A percentile compares a stretch with the other conserved stretches of the same genome.
These are phyloP conservation scores for Paspalum notatum DNA, from an alignment of 176 grass and related monocot genomes.

Conservation along the genomic window DNA sequence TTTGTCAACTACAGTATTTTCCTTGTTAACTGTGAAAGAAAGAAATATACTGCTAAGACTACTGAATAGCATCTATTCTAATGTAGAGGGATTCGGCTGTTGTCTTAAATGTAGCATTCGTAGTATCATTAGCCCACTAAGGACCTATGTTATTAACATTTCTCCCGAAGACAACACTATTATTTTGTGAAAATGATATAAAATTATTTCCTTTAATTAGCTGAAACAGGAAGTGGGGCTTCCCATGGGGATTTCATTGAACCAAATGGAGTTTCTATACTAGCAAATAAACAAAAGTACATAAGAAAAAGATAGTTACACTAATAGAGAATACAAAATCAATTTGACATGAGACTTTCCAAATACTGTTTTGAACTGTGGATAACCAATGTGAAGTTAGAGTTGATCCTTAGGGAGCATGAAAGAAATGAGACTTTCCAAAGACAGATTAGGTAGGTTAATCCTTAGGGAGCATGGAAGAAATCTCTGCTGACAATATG, in stretches of 20 bases:
- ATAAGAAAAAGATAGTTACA: background rate
- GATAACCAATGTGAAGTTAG: background rate
- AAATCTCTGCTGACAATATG: constrained; percentile 5
- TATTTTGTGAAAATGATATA: background rate
- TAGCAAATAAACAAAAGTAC: background rate
- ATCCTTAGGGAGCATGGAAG: background rate
- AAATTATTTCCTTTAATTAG: background rate
- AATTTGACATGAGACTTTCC: background rate
- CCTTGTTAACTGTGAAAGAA: background rate
- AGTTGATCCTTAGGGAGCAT: background rate
- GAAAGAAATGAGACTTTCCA: background rate
- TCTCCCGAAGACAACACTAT: background rate
- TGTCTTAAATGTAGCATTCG: background rate
- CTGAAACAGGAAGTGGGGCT: background rate
- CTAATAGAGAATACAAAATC: background rate
- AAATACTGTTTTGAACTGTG: background rate
- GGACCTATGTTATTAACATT: background rate
- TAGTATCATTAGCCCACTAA: constrained; percentile 17
- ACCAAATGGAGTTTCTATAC: background rate
- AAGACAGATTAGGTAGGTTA: background rate
- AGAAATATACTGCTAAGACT: background rate
- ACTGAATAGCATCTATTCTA: constrained; percentile 2
- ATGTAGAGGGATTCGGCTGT: background rate
- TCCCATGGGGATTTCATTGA: background rate
- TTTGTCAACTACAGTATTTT: background rate